These are phyloP conservation scores for Hansenula sp. DNA, from an alignment of 1,139 yeast genomes.

Conservation along the genomic window DNA sequence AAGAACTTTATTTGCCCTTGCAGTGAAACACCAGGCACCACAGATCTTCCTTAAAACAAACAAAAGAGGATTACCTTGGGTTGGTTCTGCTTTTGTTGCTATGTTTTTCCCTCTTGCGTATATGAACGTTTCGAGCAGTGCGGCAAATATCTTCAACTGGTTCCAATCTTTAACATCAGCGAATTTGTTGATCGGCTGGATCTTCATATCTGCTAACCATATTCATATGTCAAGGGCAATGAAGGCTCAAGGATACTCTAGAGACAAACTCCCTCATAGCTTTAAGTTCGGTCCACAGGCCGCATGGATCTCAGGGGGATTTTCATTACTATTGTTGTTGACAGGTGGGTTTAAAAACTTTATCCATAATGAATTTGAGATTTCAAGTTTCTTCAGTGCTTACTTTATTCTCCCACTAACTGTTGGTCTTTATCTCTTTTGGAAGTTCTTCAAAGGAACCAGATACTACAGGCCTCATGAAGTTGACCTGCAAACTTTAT, in stretches of 20 bases:
- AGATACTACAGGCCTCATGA: slow-evolving; percentile 25
- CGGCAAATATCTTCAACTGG: slow-evolving; percentile 37
- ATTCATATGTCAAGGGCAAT: slow-evolving; percentile 14
- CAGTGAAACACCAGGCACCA: slow-evolving; percentile 60
- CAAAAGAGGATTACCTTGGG: slow-evolving; percentile 57
- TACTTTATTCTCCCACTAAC: slow-evolving; percentile 33
- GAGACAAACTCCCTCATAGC: slow-evolving; percentile 30
- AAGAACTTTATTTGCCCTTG: slow-evolving; percentile 38
- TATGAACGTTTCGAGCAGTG: slow-evolving; percentile 31
- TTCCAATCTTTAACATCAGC: slow-evolving; percentile 2
- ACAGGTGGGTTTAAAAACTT: slow-evolving; percentile 38
- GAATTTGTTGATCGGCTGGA: slow-evolving; percentile 1
- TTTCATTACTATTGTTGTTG: slow-evolving; percentile 29
- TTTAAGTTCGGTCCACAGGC: slow-evolving; percentile 14
- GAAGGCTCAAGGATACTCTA: slow-evolving; percentile 10
- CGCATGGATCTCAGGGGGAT: slow-evolving; percentile 32
- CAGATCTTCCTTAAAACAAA: slow-evolving; percentile 53
- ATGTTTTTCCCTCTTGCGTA: slow-evolving; percentile 32
- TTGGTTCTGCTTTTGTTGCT: slow-evolving; percentile 43
- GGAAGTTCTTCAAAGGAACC: slow-evolving; percentile 27
- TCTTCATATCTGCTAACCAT: slow-evolving; percentile 7
- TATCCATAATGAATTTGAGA: slow-evolving; percentile 29
- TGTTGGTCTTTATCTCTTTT: slow-evolving; percentile 24
- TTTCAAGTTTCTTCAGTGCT: slow-evolving; percentile 31
- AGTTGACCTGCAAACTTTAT: slow-evolving; percentile 28